Conservation (phyloP, 331 rosid genomes). For the Rosa hybrid region DNA sequence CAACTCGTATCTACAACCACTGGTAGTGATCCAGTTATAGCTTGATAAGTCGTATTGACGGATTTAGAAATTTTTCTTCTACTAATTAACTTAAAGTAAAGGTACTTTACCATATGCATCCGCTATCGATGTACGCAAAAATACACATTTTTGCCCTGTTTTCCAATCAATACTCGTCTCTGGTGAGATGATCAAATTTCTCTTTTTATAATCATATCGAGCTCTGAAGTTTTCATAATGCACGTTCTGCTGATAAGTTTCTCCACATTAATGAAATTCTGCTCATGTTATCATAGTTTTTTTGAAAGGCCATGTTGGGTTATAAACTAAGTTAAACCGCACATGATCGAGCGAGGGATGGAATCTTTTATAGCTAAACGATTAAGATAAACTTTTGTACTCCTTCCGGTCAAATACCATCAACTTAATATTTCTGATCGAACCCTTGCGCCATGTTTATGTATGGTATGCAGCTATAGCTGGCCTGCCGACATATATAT, state of each 20-base stretch:
- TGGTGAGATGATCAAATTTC: neutral
- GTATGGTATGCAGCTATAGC: neutral
- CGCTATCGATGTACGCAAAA: too few species aligned
- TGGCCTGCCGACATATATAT: neutral
- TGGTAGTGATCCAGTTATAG: too few species aligned
- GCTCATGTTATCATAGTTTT: too few species aligned
- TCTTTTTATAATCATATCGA: neutral
- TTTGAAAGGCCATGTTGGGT: neutral
- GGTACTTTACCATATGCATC: too few species aligned
- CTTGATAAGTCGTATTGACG: too few species aligned
- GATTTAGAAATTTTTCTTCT: too few species aligned
- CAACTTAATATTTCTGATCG: too few species aligned
- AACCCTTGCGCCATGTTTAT: neutral
- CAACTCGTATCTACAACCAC: too few species aligned
- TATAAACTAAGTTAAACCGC: neutral
- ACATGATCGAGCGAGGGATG: neutral
- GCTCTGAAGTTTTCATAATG: neutral
- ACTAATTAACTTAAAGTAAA: too few species aligned
- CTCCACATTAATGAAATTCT: neutral
- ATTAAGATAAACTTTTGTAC: neutral
- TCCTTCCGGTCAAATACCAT: neutral
- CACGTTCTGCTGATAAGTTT: neutral
- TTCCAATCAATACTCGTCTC: too few species aligned
- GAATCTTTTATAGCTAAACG: neutral
- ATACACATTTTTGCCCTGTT: too few species aligned